phyloP scores from a whole-genome alignment of 2,329 filamentous ascomycete genomes.

The Samsoniella hepiali region DNA sequence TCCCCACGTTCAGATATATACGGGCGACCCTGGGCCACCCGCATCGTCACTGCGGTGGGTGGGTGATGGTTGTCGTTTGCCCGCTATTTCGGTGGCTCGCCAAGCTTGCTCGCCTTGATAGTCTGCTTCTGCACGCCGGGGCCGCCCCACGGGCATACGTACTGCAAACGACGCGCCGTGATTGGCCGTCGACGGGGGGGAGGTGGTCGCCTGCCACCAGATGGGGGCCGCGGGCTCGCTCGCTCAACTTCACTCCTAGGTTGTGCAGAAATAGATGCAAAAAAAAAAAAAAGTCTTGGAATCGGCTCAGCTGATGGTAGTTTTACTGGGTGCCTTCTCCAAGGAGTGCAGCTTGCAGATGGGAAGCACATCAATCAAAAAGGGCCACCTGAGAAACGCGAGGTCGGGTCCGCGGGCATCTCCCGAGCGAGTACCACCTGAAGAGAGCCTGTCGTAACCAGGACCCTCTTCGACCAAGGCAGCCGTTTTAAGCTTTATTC shows the following conservation, averaged over 20 bases:
- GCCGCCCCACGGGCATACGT: not conserved
- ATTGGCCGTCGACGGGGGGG: not conserved
- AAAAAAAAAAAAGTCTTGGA: too few species aligned
- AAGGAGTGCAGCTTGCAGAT: too few species aligned
- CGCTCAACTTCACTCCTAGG: too few species aligned
- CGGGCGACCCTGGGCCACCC: not conserved
- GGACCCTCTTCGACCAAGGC: constrained; percentile 5
- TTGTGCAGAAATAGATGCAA: too few species aligned
- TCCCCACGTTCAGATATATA: not conserved
- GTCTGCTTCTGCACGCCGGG: not conserved
- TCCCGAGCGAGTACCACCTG: not conserved
- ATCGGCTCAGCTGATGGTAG: too few species aligned
- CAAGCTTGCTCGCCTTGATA: not conserved
- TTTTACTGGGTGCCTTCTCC: too few species aligned
- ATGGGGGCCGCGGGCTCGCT: too few species aligned
- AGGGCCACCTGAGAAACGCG: too few species aligned
- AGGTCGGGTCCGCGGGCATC: not conserved
- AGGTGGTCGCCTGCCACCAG: not conserved
- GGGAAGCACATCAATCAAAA: too few species aligned
- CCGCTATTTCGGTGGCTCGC: not conserved
- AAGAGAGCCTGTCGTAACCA: not conserved
- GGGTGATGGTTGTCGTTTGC: not conserved
- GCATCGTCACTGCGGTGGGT: too few species aligned
- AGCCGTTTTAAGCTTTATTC: constrained; percentile 7
- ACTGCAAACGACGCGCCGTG: not conserved